Conservation (phyloP, 108 stramenopile genomes). For the Chaetoceros muelleri region DNA sequence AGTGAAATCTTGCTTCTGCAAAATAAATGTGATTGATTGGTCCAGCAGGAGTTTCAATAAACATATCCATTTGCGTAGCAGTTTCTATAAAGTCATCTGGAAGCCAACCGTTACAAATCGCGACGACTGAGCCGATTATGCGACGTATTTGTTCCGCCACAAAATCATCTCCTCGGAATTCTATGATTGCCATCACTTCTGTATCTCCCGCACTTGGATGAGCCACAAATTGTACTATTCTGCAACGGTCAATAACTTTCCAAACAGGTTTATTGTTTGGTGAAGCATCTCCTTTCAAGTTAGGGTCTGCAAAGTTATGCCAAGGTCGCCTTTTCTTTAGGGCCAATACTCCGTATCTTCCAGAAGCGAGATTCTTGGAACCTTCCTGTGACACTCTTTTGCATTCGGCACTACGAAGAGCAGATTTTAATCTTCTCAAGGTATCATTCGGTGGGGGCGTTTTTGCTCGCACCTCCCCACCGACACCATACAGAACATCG, state of each 20-base stretch:
- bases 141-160: conserved; percentile 39
- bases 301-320: conserved; percentile 61
- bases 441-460: conserved; percentile 14
- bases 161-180: conserved; percentile 56
- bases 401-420: conserved; percentile 19
- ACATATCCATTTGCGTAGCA: conserved; percentile 25
- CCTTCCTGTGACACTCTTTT: conserved; percentile 2
- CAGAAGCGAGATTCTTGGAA: conserved; percentile 22
- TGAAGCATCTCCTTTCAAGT: conserved; percentile 38
- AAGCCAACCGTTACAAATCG: conserved; percentile 51
- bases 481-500: not conserved
- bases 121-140: conserved; percentile 39
- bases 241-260: conserved; percentile 47
- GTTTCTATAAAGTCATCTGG: conserved; percentile 33
- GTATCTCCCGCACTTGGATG: not conserved
- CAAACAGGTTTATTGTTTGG: conserved; percentile 61
- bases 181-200: conserved; percentile 26
- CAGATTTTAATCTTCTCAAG: conserved; percentile 13
- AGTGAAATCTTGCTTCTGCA: conserved; percentile 43
- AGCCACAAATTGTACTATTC: conserved; percentile 37
- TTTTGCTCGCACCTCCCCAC: not conserved
- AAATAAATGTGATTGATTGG: conserved; percentile 35
- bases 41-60: conserved; percentile 33
- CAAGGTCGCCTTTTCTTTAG: conserved; percentile 39
- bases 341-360: conserved; percentile 55